Conservation (phyloP, 1,139 yeast genomes). For the Kazachstania sp. region DNA sequence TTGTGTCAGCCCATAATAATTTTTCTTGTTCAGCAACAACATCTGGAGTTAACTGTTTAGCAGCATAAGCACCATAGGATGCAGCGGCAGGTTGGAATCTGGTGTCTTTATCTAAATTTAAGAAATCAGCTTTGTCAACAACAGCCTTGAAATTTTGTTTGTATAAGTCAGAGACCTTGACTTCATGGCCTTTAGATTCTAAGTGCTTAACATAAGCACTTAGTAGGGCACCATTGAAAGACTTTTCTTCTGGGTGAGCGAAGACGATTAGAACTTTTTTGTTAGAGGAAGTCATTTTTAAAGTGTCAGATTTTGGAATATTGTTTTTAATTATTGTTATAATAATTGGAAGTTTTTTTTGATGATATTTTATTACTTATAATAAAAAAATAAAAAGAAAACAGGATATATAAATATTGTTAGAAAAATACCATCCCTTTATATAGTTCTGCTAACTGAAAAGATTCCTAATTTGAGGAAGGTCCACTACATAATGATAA, state of each 20-base stretch:
- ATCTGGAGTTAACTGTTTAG: conserved; percentile 13
- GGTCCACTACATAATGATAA: too few relatives aligned
- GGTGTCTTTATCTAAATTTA: conserved; percentile 6
- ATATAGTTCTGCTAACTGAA: too few relatives aligned
- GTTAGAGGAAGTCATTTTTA: not conserved
- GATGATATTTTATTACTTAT: too few relatives aligned
- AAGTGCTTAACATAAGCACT: conserved; percentile 14
- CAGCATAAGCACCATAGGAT: conserved; percentile 10
- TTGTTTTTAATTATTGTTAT: not conserved
- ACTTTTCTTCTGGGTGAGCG: conserved; percentile 23
- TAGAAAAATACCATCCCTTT: too few relatives aligned
- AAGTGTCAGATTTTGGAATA: not conserved
- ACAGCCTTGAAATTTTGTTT: conserved; percentile 16
- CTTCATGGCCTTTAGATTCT: conserved; percentile 20
- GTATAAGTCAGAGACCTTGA: conserved; percentile 22
- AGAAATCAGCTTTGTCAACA: conserved; percentile 18
- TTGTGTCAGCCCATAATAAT: conserved; percentile 27
- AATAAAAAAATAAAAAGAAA: too few relatives aligned
- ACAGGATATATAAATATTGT: too few relatives aligned
- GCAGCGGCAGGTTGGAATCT: conserved; percentile 10
- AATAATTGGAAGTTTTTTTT: too few relatives aligned
- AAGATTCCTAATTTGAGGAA: too few relatives aligned
- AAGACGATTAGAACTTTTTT: conserved; percentile 17
- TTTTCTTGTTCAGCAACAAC: conserved; percentile 15
- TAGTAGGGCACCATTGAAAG: conserved; percentile 18